A percentile compares a stretch with the other conserved stretches of the same genome.
Conservation (phyloP, 805 yeast species). For the Saturnispora silvae region DNA sequence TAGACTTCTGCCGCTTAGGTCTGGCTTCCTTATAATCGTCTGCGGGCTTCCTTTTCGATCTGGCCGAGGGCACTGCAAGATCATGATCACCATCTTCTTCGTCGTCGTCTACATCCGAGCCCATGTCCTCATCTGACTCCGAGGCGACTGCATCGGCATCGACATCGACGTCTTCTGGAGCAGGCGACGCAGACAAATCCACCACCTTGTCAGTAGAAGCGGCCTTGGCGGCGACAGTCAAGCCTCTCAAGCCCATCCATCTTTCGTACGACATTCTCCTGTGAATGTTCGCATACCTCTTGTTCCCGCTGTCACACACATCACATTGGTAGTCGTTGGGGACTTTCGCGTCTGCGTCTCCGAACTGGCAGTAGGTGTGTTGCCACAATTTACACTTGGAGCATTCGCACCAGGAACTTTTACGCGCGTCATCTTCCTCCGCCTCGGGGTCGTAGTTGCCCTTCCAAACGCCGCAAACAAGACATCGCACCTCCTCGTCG, state of each 20-base stretch:
- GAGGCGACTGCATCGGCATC: slow-evolving; percentile 12
- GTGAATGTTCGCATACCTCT: slow-evolving; percentile 25
- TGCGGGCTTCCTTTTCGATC: slow-evolving; percentile 10
- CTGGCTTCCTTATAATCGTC: slow-evolving; percentile 2
- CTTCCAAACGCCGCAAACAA: slow-evolving; percentile 51
- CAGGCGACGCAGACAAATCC: slow-evolving; percentile 2
- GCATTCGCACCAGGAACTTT: slow-evolving; percentile 56
- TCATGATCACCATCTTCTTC: slow-evolving; percentile 11
- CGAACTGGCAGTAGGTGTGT: slow-evolving; percentile 54
- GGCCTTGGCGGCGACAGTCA: not conserved
- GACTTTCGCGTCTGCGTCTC: slow-evolving; percentile 25
- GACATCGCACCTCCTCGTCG: slow-evolving; percentile 41
- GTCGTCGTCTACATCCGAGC: slow-evolving; percentile 6
- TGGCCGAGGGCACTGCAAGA: slow-evolving; percentile 10
- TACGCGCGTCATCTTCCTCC: slow-evolving; percentile 25
- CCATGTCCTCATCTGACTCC: slow-evolving; percentile 4
- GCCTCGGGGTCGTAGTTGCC: slow-evolving; percentile 47
- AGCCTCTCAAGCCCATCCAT: slow-evolving; percentile 15
- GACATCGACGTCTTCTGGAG: not conserved
- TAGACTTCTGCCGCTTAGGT: slow-evolving; percentile 3
- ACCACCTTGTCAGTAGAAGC: slow-evolving; percentile 2
- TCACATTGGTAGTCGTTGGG: slow-evolving; percentile 46
- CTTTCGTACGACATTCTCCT: slow-evolving; percentile 24
- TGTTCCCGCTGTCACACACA: slow-evolving; percentile 35
- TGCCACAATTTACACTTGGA: slow-evolving; percentile 64